Evolutionary conservation across 257 asterid genomes (phyloP), one percentile per base, ranked within the genome.

Genomic region (Nicotiana otophora): DNA sequence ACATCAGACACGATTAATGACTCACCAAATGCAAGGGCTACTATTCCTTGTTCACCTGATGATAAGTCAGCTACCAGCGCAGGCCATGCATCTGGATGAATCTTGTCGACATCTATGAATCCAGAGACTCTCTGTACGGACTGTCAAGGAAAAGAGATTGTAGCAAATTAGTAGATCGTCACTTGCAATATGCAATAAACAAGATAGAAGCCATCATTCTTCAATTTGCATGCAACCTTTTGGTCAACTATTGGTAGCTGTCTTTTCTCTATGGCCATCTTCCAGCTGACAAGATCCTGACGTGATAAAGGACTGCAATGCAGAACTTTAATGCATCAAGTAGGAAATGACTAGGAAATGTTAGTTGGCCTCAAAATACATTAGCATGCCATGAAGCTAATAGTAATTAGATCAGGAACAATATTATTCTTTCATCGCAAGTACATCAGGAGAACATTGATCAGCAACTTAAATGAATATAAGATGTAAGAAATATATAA

Each of bases 221-320:
- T 57, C 83, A 86, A 77, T 34, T 74, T 81, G 83, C 33, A 72
- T 66, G 77, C 78, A 82, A 93, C 99, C 99, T 93, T 89, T 89
- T 84, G 87, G 86, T 96, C 97, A 81, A 91, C 97, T 36, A 72
- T 85, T 42, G 98, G 97, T 46, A 96, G 93, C 92, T 91, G 97
- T 91, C 92, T 94, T 86, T 91, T 94, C 86, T 93, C 99, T 53
- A 93, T 84, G 80, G 98, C 99, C 94, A 94, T 93, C 90, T 91
- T 96, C 99, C 99, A 96, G 87, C 98, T 92, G 86, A 96, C 97
- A 36, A 96, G 96, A 91, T 94, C 99, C 90, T 96, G 98, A 79
- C 99, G 98, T 81, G 98, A 91, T 81, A 94, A 83, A 83, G 96
- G 91, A 87, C 99, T 96, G 93, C 88, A 78, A 75, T 30, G 42